Conservation (phyloP, 148 eudicot genomes). For the Rhododendron kiyosumense region DNA sequence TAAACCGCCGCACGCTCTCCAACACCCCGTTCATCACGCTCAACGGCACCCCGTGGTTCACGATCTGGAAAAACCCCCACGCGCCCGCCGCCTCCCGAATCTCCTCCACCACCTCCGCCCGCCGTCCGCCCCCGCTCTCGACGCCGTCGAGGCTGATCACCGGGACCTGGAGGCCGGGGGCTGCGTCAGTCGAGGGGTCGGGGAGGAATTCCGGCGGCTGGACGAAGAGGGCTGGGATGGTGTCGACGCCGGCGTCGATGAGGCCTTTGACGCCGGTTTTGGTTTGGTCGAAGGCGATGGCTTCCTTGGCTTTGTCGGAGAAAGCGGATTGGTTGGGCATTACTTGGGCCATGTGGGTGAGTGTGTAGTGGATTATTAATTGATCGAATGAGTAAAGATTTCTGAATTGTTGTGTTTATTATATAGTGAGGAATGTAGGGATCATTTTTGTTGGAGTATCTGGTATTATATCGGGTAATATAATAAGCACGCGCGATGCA, state of each 20-base stretch:
- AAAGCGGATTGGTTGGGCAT: neutral
- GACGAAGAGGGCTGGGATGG: conserved; percentile 10
- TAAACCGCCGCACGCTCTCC: conserved; percentile 16
- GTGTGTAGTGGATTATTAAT: neutral
- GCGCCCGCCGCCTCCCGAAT: conserved; percentile 12
- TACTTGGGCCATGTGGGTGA: neutral
- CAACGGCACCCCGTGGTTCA: conserved; percentile 25
- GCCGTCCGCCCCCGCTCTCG: neutral
- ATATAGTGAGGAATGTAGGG: no score
- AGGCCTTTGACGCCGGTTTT: conserved; percentile 16
- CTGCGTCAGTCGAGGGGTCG: neutral
- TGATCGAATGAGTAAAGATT: no score
- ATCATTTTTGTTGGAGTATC: no score
- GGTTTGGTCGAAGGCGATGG: conserved; percentile 4
- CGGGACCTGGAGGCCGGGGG: neutral
- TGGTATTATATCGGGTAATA: no score
- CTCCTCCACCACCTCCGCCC: conserved; percentile 14
- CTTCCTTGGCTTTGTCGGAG: neutral
- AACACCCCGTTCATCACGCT: conserved; percentile 13
- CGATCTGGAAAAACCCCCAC: conserved; percentile 16
- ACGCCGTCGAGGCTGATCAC: conserved; percentile 10
- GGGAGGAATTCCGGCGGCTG: neutral
- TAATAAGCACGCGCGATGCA: no score
- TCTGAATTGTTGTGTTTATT: no score
- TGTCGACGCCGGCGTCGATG: neutral